Evolutionary conservation across 768 basidiomycete genomes (phyloP).

Genomic region (Termitomyces bulborhizus): DNA sequence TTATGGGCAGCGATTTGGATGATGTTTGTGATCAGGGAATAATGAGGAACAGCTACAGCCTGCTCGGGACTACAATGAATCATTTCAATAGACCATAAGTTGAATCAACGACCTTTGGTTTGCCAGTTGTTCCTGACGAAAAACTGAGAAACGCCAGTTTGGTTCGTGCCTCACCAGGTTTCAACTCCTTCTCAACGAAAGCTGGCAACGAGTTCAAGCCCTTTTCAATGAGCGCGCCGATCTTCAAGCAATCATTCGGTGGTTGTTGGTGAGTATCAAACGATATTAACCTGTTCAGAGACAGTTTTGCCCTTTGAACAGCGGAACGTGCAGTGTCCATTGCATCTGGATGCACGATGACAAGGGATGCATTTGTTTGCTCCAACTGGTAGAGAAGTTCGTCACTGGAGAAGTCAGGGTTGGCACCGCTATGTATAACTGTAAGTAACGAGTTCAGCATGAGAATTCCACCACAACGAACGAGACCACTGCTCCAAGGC

Average conservation of each 20-base stretch:
- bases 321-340: slow-evolving; percentile 37
- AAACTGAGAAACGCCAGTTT: slow-evolving; percentile 70
- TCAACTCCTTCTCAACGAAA: slow-evolving; percentile 46
- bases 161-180: slow-evolving; percentile 55
- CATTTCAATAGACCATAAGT: background rate
- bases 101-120: slow-evolving; percentile 47
- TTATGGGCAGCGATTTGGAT: slow-evolving; percentile 53
- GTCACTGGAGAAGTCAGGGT: slow-evolving; percentile 46
- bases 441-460: background rate
- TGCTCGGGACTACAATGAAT: slow-evolving; percentile 13
- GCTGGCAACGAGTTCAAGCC: slow-evolving; percentile 31
- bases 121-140: slow-evolving; percentile 71
- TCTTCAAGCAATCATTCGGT: slow-evolving; percentile 21
- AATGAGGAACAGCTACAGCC: slow-evolving; percentile 60
- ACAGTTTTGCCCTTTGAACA: slow-evolving; percentile 27
- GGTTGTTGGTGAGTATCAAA: slow-evolving; percentile 21
- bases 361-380: slow-evolving; percentile 38
- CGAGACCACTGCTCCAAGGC: slow-evolving; percentile 53
- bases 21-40: slow-evolving; percentile 54
- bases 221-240: slow-evolving; percentile 41
- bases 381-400: slow-evolving; percentile 54
- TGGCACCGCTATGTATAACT: slow-evolving; percentile 42
- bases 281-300: slow-evolving; percentile 35
- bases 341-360: slow-evolving; percentile 42
- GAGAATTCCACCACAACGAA: slow-evolving; percentile 21